Conservation (phyloP, 176 grass and related monocot genomes). For the Oryza brachyantha region DNA sequence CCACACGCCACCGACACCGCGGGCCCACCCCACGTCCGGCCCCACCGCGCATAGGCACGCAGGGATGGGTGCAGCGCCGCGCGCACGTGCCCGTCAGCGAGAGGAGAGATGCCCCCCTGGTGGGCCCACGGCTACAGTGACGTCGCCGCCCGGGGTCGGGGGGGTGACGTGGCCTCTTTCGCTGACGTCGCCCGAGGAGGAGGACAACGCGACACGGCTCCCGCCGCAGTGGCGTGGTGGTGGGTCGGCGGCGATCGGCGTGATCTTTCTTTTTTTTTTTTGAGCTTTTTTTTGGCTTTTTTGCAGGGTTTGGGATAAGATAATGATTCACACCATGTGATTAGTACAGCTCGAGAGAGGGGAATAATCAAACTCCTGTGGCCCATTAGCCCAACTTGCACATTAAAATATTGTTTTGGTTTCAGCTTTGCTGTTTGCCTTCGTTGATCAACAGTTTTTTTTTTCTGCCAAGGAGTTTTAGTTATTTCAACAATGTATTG, state of each 20-base stretch:
- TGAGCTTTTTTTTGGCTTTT: too few relatives aligned
- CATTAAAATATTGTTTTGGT: too few relatives aligned
- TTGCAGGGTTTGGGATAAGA: not conserved
- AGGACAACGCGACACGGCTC: not conserved
- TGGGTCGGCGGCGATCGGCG: conserved; percentile 4
- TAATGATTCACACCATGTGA: conserved; percentile 25
- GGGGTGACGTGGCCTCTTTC: conserved; percentile 40
- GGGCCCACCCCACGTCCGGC: rapidly evolving
- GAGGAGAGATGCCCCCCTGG: too few relatives aligned
- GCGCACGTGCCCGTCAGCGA: too few relatives aligned
- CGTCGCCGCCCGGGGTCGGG: not conserved
- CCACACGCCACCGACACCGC: rapidly evolving
- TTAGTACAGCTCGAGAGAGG: not conserved
- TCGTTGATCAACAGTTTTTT: too few relatives aligned
- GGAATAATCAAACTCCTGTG: too few relatives aligned
- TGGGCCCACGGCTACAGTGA: conserved; percentile 15
- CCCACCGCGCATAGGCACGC: not conserved
- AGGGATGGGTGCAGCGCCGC: not conserved
- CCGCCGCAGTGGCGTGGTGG: not conserved
- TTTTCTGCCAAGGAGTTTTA: too few relatives aligned
- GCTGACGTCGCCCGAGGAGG: too few relatives aligned
- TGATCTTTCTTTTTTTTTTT: too few relatives aligned
- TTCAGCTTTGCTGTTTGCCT: too few relatives aligned
- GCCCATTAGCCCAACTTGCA: too few relatives aligned
- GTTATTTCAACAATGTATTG: too few relatives aligned